Evolutionary conservation across 2,329 filamentous ascomycete species (phyloP).

Genomic region (Chaetomium globosum): DNA sequence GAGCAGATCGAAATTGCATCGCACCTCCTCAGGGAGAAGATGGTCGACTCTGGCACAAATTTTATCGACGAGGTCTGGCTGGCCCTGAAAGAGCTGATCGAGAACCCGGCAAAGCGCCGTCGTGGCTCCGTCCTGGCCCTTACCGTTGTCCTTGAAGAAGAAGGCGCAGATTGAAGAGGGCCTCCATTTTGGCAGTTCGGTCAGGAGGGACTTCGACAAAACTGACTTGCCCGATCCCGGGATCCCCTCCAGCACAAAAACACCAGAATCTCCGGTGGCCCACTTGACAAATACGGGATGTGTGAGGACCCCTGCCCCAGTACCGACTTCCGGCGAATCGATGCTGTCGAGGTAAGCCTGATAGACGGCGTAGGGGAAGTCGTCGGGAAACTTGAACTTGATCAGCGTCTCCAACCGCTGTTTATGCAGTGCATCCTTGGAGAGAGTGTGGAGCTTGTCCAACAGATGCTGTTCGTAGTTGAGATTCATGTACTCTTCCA

Average conservation of each 20-base stretch:
- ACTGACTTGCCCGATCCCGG: constrained; percentile 33
- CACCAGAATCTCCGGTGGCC: constrained; percentile 22
- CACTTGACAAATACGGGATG: constrained; percentile 28
- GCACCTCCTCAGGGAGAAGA: constrained; percentile 29
- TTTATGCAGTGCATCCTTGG: constrained; percentile 29
- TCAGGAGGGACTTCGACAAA: constrained; percentile 27
- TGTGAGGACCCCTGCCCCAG: constrained; percentile 25
- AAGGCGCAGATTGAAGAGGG: constrained; percentile 26
- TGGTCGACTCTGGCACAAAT: constrained; percentile 25
- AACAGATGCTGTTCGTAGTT: constrained; percentile 31
- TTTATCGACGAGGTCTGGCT: constrained; percentile 23
- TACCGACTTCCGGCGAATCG: constrained; percentile 25
- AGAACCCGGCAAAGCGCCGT: constrained; percentile 30
- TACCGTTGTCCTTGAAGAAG: constrained; percentile 33
- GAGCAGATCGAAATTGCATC: constrained; percentile 31
- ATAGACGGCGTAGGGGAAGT: constrained; percentile 31
- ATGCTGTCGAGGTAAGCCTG: constrained; percentile 33
- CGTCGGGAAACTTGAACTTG: constrained; percentile 34
- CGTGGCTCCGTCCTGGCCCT: constrained; percentile 28
- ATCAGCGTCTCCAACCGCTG: constrained; percentile 26
- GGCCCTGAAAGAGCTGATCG: constrained; percentile 28
- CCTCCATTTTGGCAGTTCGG: constrained; percentile 25
- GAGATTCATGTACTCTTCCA: constrained; percentile 31
- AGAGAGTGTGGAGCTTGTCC: constrained; percentile 31
- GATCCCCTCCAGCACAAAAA: constrained; percentile 28